Percentiles rank a stretch among this genome's conserved stretches.
Evolutionary conservation across 352 stramenopile species (phyloP).

Genomic region (Pythium aquatile): DNA sequence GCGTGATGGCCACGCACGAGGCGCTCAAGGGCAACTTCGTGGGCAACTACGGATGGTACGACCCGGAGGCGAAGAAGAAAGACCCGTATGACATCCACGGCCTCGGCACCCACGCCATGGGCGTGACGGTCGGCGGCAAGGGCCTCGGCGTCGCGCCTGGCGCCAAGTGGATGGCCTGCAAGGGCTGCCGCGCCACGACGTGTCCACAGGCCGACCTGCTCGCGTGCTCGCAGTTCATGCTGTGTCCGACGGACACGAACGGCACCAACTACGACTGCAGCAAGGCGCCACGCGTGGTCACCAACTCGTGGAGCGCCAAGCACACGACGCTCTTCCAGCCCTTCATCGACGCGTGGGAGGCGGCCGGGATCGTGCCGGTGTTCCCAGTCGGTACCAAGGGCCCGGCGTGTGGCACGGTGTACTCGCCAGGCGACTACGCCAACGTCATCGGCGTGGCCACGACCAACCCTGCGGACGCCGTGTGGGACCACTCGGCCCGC

Average conservation of each 20-base stretch:
- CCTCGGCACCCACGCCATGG: conserved; percentile 20
- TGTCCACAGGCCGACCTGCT: conserved; percentile 27
- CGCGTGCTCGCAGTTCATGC: conserved; percentile 32
- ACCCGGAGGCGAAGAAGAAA: conserved; percentile 24
- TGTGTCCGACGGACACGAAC: conserved; percentile 27
- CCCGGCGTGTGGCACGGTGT: conserved; percentile 16
- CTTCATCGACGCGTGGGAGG: conserved; percentile 21
- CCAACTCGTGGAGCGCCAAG: conserved; percentile 27
- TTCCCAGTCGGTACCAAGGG: conserved; percentile 27
- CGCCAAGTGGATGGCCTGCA: conserved; percentile 27
- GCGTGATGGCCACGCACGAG: conserved; percentile 28
- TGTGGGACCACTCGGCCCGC: conserved; percentile 27
- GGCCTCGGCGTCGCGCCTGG: conserved; percentile 3
- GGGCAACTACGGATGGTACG: conserved; percentile 27
- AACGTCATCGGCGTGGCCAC: conserved; percentile 15
- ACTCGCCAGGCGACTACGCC: conserved; percentile 23
- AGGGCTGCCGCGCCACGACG: conserved; percentile 24
- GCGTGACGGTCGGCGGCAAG: conserved; percentile 8
- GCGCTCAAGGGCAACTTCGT: conserved; percentile 30
- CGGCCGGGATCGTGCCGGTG: conserved; percentile 27
- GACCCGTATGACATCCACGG: conserved; percentile 24
- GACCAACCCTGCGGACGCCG: conserved; percentile 16
- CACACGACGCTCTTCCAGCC: not conserved
- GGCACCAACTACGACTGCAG: conserved; percentile 28
- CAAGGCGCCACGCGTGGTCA: conserved; percentile 28